These are phyloP conservation scores for Diversispora eburnea DNA, from an alignment of 192 early-diverging fungal genomes.

Conservation along the genomic window DNA sequence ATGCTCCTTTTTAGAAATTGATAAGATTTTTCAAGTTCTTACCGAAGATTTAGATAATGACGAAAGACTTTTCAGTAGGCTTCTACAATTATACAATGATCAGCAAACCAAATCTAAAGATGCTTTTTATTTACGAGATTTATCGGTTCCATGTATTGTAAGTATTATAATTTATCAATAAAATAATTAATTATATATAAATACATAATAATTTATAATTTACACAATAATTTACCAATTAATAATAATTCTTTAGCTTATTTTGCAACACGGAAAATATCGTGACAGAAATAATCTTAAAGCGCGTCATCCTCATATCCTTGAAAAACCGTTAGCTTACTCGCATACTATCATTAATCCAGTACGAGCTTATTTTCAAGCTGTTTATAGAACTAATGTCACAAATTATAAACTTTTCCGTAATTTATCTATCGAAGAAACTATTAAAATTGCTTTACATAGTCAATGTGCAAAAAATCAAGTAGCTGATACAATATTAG, in stretches of 20 bases:
- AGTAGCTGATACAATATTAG: constrained; percentile 52
- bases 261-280: constrained; percentile 53
- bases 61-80: constrained; percentile 67
- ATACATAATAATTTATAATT: too few relatives aligned
- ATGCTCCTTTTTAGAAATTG: constrained; percentile 46
- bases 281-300: constrained; percentile 65
- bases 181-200: too few relatives aligned
- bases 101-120: constrained; percentile 68
- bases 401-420: constrained; percentile 38
- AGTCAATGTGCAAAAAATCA: constrained; percentile 46
- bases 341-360: too few relatives aligned
- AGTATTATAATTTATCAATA: background rate
- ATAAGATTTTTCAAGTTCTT: constrained; percentile 54
- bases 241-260: too few relatives aligned
- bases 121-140: constrained; percentile 70
- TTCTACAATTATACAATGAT: constrained; percentile 71
- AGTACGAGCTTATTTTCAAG: background rate
- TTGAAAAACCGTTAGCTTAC: background rate
- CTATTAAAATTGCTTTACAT: constrained; percentile 50
- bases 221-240: too few relatives aligned
- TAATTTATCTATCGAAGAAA: constrained; percentile 49
- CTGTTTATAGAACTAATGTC: constrained; percentile 22
- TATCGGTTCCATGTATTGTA: constrained; percentile 68
- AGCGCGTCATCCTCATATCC: constrained; percentile 65
- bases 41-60: constrained; percentile 64